Evolutionary conservation across 73 alveolate species (phyloP).

Genomic region (Tetrahymena malaccensis): DNA sequence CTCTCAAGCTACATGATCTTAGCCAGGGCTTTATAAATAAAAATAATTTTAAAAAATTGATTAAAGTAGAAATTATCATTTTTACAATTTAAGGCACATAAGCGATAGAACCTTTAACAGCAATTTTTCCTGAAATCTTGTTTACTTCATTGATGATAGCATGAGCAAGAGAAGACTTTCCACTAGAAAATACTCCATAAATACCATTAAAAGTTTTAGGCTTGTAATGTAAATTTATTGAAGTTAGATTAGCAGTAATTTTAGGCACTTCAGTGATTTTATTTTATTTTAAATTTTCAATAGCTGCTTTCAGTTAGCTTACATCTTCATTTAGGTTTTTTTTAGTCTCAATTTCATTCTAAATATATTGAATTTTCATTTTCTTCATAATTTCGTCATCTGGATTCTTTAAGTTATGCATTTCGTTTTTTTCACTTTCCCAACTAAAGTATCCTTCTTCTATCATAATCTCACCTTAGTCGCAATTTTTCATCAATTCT

Average conservation of each 20-base stretch:
- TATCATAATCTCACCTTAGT: background rate
- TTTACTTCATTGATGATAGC: background rate
- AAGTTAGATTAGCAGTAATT: background rate
- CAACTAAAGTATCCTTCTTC: background rate
- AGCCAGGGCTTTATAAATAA: background rate
- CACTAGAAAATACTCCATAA: background rate
- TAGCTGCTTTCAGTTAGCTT: background rate
- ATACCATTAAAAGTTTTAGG: background rate
- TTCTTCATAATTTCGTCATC: background rate
- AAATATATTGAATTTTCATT: background rate
- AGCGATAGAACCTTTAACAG: background rate
- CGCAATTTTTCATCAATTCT: background rate
- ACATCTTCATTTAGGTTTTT: background rate
- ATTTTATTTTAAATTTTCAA: background rate
- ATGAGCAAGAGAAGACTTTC: background rate
- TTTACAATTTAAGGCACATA: background rate
- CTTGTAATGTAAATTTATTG: background rate
- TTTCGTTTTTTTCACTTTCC: background rate
- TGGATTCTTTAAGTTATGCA: background rate
- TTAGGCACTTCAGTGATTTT: background rate
- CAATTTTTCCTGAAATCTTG: background rate
- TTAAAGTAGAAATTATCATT: background rate
- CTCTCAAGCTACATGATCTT: background rate
- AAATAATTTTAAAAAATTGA: background rate
- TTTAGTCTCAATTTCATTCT: background rate